Conservation (phyloP, 495 filamentous ascomycete genomes). For the Aspergillus diversus region DNA sequence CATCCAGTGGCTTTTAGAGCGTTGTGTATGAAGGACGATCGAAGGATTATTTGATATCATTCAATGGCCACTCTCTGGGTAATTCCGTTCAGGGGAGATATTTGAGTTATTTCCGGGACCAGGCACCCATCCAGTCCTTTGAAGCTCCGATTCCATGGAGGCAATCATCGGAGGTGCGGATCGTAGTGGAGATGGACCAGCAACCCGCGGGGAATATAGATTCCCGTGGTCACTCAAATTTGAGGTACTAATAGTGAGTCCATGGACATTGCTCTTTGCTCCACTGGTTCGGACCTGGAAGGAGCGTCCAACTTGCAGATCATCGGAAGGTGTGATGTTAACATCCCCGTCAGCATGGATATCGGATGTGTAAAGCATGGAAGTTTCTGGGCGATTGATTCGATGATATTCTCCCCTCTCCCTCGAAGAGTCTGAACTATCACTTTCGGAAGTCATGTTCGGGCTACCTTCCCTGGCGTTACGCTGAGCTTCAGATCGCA, state of each 20-base stretch:
- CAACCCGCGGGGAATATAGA: constrained; percentile 20
- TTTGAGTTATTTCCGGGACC: constrained; percentile 28
- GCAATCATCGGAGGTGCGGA: constrained; percentile 41
- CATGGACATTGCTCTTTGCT: constrained; percentile 32
- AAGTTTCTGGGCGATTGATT: constrained; percentile 33
- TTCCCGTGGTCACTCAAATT: constrained; percentile 39
- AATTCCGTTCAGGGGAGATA: constrained; percentile 24
- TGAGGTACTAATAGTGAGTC: constrained; percentile 39
- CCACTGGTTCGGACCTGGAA: constrained; percentile 45
- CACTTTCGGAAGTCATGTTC: constrained; percentile 37
- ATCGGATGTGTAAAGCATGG: constrained; percentile 23
- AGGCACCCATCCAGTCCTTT: constrained; percentile 22
- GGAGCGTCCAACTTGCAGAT: constrained; percentile 30
- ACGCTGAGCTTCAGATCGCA: constrained; percentile 69
- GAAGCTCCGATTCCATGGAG: constrained; percentile 34
- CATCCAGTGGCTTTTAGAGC: not conserved
- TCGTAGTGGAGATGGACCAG: constrained; percentile 33
- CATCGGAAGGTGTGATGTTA: constrained; percentile 32
- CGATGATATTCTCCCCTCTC: constrained; percentile 35
- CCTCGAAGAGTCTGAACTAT: constrained; percentile 31
- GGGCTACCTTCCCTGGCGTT: constrained; percentile 35
- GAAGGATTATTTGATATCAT: not conserved
- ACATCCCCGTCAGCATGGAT: constrained; percentile 34
- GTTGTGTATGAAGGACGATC: not conserved
- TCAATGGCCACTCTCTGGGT: constrained; percentile 18